Conservation (phyloP, 176 grass and related monocot genomes). For the Melocanna baccifera region DNA sequence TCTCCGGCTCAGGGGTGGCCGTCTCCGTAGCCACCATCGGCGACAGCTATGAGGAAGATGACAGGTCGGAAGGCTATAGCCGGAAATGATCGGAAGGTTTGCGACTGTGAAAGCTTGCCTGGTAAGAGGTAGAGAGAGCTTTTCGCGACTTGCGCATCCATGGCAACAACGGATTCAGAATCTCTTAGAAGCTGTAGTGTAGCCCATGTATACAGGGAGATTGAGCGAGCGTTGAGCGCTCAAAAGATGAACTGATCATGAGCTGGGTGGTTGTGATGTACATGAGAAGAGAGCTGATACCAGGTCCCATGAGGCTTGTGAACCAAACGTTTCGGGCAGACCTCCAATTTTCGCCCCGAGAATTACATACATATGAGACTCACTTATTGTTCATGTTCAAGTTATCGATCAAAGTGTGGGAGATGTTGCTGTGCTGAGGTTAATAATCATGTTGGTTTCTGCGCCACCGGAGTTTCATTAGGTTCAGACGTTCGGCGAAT, state of each 20-base stretch:
- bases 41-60: slow-evolving; percentile 63
- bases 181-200: slow-evolving; percentile 18
- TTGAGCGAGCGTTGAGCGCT: slow-evolving; percentile 3
- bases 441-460: not conserved
- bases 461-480: not conserved
- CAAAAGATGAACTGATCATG: slow-evolving; percentile 47
- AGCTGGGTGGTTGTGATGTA: slow-evolving; percentile 35
- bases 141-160: slow-evolving; percentile 24
- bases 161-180: slow-evolving; percentile 33
- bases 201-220: slow-evolving; percentile 42
- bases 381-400: not conserved
- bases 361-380: slow-evolving; percentile 27
- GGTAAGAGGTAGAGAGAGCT: slow-evolving; percentile 38
- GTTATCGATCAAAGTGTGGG: not conserved
- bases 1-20: slow-evolving; percentile 45
- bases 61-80: slow-evolving; percentile 64
- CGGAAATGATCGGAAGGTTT: slow-evolving; percentile 43
- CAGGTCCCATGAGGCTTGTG: slow-evolving; percentile 39
- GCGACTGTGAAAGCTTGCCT: not conserved
- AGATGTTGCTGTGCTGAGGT: not conserved
- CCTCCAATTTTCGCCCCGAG: slow-evolving; percentile 64
- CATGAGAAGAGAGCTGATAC: slow-evolving; percentile 41
- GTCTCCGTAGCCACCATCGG: slow-evolving; percentile 49
- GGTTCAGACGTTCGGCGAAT: not conserved
- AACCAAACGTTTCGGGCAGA: slow-evolving; percentile 51